These are phyloP conservation scores for Erodium moschatum DNA, from an alignment of 441 rosid genomes.

Conservation along the genomic window DNA sequence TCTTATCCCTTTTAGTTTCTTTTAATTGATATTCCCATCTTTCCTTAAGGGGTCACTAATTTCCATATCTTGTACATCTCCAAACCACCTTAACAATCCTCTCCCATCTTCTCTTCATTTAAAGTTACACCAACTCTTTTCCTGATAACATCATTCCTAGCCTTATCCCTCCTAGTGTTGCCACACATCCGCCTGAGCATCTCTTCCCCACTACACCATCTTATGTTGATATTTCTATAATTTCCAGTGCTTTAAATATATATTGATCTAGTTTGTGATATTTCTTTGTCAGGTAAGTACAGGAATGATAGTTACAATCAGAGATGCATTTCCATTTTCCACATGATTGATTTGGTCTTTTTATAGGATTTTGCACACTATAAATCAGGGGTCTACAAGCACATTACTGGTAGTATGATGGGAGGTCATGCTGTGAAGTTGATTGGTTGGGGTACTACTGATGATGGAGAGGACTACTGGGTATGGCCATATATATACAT, in stretches of 20 bases:
- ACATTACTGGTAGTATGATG: constrained; percentile 48
- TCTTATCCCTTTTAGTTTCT: too few relatives aligned
- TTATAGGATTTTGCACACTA: constrained; percentile 88
- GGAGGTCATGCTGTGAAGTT: constrained; percentile 94
- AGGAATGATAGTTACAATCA: too few relatives aligned
- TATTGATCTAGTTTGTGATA: neutral
- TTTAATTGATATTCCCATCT: too few relatives aligned
- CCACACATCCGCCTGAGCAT: neutral
- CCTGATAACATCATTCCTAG: neutral
- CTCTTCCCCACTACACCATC: neutral
- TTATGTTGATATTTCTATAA: neutral
- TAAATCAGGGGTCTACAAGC: constrained; percentile 81
- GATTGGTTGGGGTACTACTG: constrained; percentile 91
- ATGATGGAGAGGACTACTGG: constrained; percentile 82
- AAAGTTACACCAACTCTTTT: neutral
- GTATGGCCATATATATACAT: constrained; percentile 29
- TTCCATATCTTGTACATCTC: neutral
- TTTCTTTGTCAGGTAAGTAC: too few relatives aligned
- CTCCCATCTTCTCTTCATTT: neutral
- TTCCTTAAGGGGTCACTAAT: too few relatives aligned
- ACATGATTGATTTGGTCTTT: neutral
- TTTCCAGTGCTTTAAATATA: neutral
- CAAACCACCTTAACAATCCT: neutral
- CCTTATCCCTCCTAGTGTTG: neutral
- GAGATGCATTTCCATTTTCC: too few relatives aligned